Percentiles rank a stretch among this genome's conserved stretches.
Conservation (phyloP, 78 protist species). For the Diacronema lutheri region DNA sequence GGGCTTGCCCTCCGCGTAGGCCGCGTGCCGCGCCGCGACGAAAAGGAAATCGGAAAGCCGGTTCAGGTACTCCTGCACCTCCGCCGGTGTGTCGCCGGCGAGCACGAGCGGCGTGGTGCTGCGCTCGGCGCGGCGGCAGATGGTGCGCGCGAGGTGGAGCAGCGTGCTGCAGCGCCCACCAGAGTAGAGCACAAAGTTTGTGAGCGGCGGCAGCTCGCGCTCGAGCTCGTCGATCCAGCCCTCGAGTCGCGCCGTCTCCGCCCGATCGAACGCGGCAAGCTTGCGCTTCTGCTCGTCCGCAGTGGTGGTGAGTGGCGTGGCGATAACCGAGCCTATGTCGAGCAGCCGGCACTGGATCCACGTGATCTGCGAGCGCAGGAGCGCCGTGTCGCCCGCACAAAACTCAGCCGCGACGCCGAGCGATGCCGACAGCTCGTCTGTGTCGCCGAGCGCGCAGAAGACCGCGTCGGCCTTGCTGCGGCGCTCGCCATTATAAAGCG, state of each 20-base stretch:
- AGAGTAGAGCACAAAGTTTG: conserved; percentile 75
- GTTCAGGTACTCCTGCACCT: conserved; percentile 14
- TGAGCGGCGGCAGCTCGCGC: conserved; percentile 62
- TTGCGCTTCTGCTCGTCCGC: background rate
- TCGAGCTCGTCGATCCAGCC: conserved; percentile 77
- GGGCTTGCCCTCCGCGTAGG: background rate
- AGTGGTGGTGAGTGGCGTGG: conserved; percentile 64
- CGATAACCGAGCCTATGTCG: conserved; percentile 76
- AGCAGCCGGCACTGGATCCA: conserved; percentile 65
- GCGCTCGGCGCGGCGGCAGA: conserved; percentile 61
- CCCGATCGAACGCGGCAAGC: conserved; percentile 14
- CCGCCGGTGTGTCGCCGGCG: background rate
- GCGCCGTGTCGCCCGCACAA: background rate
- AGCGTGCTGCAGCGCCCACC: conserved; percentile 1
- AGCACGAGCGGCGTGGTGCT: background rate
- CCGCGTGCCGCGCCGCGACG: conserved; percentile 65
- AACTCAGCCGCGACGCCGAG: conserved; percentile 31
- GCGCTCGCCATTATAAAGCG: conserved; percentile 75
- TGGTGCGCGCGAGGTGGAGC: conserved; percentile 70
- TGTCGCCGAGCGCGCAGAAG: conserved; percentile 80
- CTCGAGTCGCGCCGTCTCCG: conserved; percentile 54
- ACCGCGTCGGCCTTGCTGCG: conserved; percentile 66
- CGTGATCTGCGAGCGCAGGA: background rate
- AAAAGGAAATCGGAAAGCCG: conserved; percentile 80
- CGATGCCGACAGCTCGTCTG: conserved; percentile 72